Evolutionary conservation across 129 eudicot species (phyloP), one percentile per base, ranked within the genome.

Genomic region (Flaveria bidentis): DNA sequence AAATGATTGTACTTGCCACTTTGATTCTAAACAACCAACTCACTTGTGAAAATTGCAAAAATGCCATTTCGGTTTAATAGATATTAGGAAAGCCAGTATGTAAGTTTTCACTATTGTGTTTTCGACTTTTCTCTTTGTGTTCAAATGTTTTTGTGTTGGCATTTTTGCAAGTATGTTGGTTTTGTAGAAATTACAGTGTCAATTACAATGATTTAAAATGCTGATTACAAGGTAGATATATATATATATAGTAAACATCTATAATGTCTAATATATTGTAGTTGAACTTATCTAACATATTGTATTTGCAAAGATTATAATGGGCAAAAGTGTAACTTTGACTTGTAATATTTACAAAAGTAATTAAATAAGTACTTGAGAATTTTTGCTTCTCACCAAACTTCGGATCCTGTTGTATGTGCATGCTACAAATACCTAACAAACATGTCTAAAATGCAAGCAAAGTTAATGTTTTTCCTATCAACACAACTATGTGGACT

Each of bases 91-190:
- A 56, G 13, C 25, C 57, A 2, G n/a, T 41, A 18, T 33, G 11
- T 6, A 11, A 14, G 41, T 33, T 76, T 63, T 23, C 33, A 42
- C 16, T 18, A 18, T 11, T 11, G 2, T 20, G 17, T 20, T 67
- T 73, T 56, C 22, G 30, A 55, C 77, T 56, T 17, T 36, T 50
- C 4, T 28, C 50, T 16, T 51, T 6, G 16, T 7, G 7, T 73
- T 75, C 39, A 47, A 63, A 65, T 64, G 42, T 18, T 47, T 64
- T 18, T 1, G 39, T 55, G 47, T 58, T 57, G 53, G 62, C 66
- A 45, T 45, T 46, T 69, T 69, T 69, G 76, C 71, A 57, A 78
- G 71, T 69, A 69, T 70, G 76, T 70, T 58, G 82, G 76, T 45
- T 78, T 15, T 70, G 76, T 70, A 57, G 69, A 23, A 30, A 46